Base-by-base conservation (phyloP, 768 basidiomycete genomes). In the Rhodotorula graminis region DNA sequence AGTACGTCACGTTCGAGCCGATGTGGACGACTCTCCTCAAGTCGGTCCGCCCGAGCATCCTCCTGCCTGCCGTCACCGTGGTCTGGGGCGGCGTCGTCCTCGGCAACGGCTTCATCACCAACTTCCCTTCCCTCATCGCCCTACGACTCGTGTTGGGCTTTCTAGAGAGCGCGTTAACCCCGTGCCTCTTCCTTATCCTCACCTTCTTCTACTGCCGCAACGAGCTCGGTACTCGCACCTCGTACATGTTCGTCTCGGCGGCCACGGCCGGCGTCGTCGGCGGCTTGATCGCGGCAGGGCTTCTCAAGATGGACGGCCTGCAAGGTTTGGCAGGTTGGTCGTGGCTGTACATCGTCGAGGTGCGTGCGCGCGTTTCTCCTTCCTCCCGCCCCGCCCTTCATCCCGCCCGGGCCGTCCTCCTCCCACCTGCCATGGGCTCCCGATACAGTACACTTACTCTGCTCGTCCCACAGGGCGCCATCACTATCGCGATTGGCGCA, bases 181-280 rank as follows among this genome's bases (percentile, higher is more conserved):
- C 69, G 5, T 65, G 69, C 21, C 58, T 70, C 21, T 70, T 70
- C 69, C 69, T 70, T 23, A 12, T 21, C 19, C 12, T 49, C 42
- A 21, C 62, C 3, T 15, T 64, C 37, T 40, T 33, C 33, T 47
- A 58, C 57, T 2, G 52, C 14, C 61, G 69, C 1, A 3, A 49
- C 23, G 73, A 74, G 49, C 73, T 70, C n/a, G 25, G 73, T 66
- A 2, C 65, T 57, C 21, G 73, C 7, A 70, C 69, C 29, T 52
- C 58, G 27, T 74, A 71, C 73, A 67, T 77, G 49, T 77, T 77
- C 57, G 73, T 77, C 40, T 66, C 71, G 12, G 71, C 76, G 0
- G 76, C 14, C 33, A 65, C 23, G 29, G 57, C 60, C 23, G 63
- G 68, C 31, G 60, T 56, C 12, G 67, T 69, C 3, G 61, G 67